Conservation (phyloP, 129 eudicot genomes). For the Pseudognaphalium luteoalbum region DNA sequence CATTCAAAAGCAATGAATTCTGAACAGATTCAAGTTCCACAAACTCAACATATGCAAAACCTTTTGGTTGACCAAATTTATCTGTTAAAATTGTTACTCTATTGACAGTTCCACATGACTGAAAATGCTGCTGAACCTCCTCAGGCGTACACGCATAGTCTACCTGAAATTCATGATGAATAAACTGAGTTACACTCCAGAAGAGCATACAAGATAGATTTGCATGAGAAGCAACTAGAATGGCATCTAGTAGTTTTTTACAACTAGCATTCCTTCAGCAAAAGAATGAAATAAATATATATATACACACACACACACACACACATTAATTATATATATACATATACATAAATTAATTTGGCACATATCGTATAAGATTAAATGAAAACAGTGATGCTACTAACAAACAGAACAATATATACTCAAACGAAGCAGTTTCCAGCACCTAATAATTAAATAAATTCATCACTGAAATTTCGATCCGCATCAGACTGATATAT, state of each 20-base stretch:
- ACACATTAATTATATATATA: no score
- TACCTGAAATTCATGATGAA: slow-evolving; percentile 22
- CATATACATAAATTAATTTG: background rate
- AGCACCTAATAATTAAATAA: background rate
- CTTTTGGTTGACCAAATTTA: slow-evolving; percentile 71
- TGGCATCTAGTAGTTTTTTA: background rate
- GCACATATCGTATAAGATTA: background rate
- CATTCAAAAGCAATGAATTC: slow-evolving; percentile 55
- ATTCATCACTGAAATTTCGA: no score
- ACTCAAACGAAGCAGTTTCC: background rate
- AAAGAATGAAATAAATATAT: background rate
- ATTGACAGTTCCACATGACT: slow-evolving; percentile 59
- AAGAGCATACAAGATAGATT: slow-evolving; percentile 8
- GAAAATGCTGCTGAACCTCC: slow-evolving; percentile 51
- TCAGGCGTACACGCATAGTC: slow-evolving; percentile 44
- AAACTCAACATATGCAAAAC: slow-evolving; percentile 77
- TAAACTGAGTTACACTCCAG: background rate
- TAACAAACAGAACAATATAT: background rate
- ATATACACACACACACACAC: no score
- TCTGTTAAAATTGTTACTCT: slow-evolving; percentile 59
- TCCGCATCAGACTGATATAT: no score
- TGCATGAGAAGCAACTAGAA: background rate
- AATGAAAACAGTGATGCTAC: background rate
- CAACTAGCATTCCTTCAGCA: background rate
- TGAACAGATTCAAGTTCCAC: slow-evolving; percentile 73